Evolutionary conservation across 2,329 filamentous ascomycete species (phyloP).

Genomic region (Alternaria sp.): DNA sequence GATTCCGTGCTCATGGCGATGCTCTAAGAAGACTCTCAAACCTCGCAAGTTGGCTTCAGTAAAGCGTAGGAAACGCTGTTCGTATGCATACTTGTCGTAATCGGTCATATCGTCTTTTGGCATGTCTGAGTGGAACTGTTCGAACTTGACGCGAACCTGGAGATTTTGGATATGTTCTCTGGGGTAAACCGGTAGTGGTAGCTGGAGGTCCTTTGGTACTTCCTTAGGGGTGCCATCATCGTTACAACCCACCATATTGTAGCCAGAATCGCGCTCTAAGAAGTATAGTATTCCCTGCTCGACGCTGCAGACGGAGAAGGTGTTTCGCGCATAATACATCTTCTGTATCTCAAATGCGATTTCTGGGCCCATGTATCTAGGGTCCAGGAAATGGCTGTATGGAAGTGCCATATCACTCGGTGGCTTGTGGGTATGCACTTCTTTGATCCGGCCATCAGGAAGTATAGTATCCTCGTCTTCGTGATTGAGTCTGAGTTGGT

Average conservation of each 20-base stretch:
- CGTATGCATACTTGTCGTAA: constrained; percentile 11
- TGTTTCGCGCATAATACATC: constrained; percentile 31
- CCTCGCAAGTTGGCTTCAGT: background rate
- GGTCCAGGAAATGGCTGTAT: constrained; percentile 28
- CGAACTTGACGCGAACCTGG: constrained; percentile 37
- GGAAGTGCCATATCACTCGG: constrained; percentile 29
- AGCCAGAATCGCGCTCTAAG: constrained; percentile 12
- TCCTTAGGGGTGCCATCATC: background rate
- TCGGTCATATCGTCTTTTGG: background rate
- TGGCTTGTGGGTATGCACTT: constrained; percentile 31
- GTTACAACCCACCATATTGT: background rate
- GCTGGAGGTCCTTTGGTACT: constrained; percentile 3
- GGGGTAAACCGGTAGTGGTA: constrained; percentile 4
- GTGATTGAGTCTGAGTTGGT: background rate
- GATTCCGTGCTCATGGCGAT: constrained; percentile 3
- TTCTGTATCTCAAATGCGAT: constrained; percentile 25
- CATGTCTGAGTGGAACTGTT: constrained; percentile 19
- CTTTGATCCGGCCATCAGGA: constrained; percentile 26
- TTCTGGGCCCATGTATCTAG: constrained; percentile 25
- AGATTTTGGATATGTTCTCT: constrained; percentile 25
- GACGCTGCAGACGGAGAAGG: constrained; percentile 34
- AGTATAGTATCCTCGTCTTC: constrained; percentile 9
- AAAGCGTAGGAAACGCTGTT: constrained; percentile 16
- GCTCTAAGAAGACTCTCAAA: background rate
- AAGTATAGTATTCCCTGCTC: constrained; percentile 20